phyloP scores from a whole-genome alignment of 192 early-diverging fungal genomes.

The Backusella macrospora region DNA sequence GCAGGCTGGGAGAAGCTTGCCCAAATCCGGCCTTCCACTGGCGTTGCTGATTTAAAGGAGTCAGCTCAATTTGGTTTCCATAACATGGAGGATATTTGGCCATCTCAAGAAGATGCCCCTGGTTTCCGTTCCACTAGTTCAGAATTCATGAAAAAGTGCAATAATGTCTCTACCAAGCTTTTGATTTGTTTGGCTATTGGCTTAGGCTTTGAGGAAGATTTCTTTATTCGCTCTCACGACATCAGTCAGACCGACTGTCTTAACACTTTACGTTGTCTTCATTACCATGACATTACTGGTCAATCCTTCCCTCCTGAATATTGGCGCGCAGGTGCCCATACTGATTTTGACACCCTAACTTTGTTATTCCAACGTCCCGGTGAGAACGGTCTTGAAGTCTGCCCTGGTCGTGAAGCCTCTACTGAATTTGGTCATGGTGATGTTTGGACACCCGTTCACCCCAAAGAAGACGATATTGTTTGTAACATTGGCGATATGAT shows the following conservation, averaged over 20 bases:
- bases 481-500: slow-evolving; percentile 44
- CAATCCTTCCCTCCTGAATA: slow-evolving; percentile 5
- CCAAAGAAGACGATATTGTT: slow-evolving; percentile 31
- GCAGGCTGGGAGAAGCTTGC: slow-evolving; percentile 35
- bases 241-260: slow-evolving; percentile 26
- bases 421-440: not conserved
- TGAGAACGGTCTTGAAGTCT: slow-evolving; percentile 24
- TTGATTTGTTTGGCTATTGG: slow-evolving; percentile 26
- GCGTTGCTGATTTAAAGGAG: slow-evolving; percentile 31
- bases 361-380: slow-evolving; percentile 29
- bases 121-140: slow-evolving; percentile 13
- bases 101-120: slow-evolving; percentile 30
- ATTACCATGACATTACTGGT: slow-evolving; percentile 27
- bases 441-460: slow-evolving; percentile 14
- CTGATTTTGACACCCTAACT: slow-evolving; percentile 33
- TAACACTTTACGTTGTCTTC: slow-evolving; percentile 29
- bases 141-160: slow-evolving; percentile 32
- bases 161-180: slow-evolving; percentile 28
- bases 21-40: slow-evolving; percentile 23
- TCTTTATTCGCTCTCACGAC: slow-evolving; percentile 33
- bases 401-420: not conserved
- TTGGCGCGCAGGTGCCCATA: slow-evolving; percentile 14
- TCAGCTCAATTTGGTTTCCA: slow-evolving; percentile 34
- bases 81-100: slow-evolving; percentile 32
- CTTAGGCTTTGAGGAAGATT: slow-evolving; percentile 30